These are phyloP conservation scores for Tetracentron sinense DNA, from an alignment of 164 flowering plant genomes.

Conservation along the genomic window DNA sequence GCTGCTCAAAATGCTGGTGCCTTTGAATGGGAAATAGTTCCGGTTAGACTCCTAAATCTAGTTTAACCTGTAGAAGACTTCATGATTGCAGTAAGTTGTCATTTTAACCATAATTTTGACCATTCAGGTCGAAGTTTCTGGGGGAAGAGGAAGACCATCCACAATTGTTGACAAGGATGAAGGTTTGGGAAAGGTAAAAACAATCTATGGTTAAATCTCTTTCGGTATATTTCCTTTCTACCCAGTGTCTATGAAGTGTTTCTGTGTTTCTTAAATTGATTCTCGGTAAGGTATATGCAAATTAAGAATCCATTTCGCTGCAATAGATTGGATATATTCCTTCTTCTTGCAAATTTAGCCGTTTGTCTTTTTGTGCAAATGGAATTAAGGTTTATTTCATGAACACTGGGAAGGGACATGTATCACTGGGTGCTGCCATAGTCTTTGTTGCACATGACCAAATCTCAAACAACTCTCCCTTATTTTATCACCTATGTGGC, in stretches of 20 bases:
- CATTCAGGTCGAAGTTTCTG: constrained; percentile 63
- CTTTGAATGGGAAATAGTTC: constrained; percentile 81
- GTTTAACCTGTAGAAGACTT: background rate
- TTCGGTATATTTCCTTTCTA: background rate
- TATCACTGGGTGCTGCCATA: too few relatives aligned
- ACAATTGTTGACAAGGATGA: constrained; percentile 64
- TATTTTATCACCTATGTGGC: too few relatives aligned
- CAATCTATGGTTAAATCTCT: background rate
- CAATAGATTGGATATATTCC: background rate
- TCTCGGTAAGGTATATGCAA: background rate
- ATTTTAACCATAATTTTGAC: constrained; percentile 5
- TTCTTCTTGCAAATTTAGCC: background rate
- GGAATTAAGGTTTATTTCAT: too few relatives aligned
- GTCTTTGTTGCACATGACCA: too few relatives aligned
- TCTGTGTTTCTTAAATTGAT: background rate
- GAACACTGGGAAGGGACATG: background rate
- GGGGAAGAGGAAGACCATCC: constrained; percentile 59
- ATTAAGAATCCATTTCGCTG: too few relatives aligned
- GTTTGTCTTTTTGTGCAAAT: background rate
- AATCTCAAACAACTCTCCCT: too few relatives aligned
- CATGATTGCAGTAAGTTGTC: background rate
- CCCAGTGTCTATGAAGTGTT: background rate
- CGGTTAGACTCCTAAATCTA: constrained; percentile 30
- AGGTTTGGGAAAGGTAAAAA: constrained; percentile 60
- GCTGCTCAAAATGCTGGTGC: constrained; percentile 45